Conservation (phyloP, 352 stramenopile genomes). For the Globisporangium irregulare region DNA sequence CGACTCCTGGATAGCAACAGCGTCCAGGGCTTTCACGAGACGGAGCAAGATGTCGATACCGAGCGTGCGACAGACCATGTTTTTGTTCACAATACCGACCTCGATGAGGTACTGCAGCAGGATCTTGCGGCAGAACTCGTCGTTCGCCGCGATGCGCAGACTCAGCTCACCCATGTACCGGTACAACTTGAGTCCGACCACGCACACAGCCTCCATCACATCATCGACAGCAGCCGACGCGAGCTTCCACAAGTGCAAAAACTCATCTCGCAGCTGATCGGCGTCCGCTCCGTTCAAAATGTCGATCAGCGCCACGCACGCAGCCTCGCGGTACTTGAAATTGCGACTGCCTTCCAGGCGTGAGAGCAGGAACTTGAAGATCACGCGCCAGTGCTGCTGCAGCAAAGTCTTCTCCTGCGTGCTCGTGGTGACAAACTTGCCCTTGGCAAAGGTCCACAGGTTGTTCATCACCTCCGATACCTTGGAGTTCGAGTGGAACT, state of each 20-base stretch:
- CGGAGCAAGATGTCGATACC: constrained; percentile 73
- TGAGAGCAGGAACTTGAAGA: constrained; percentile 58
- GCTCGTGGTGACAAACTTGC: constrained; percentile 23
- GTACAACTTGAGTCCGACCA: constrained; percentile 73
- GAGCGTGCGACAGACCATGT: constrained; percentile 56
- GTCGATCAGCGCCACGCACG: constrained; percentile 58
- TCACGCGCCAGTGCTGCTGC: constrained; percentile 43
- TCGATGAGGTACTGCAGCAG: constrained; percentile 65
- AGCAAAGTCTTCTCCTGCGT: constrained; percentile 49
- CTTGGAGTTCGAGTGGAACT: constrained; percentile 69
- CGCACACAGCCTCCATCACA: constrained; percentile 63
- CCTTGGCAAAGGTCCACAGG: constrained; percentile 66
- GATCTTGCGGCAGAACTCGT: constrained; percentile 43
- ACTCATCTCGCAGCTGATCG: constrained; percentile 40
- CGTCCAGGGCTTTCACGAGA: constrained; percentile 62
- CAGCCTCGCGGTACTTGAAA: constrained; percentile 81
- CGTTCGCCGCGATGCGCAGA: constrained; percentile 54
- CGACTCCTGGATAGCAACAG: constrained; percentile 47
- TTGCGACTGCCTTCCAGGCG: constrained; percentile 65
- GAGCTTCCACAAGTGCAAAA: constrained; percentile 63
- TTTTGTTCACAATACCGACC: constrained; percentile 70
- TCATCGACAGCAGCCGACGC: constrained; percentile 74
- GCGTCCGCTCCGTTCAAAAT: constrained; percentile 57
- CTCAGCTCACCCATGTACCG: constrained; percentile 69
- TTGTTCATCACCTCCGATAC: constrained; percentile 62